Conservation (phyloP, 352 stramenopile genomes). For the Stramenopiles sp. region DNA sequence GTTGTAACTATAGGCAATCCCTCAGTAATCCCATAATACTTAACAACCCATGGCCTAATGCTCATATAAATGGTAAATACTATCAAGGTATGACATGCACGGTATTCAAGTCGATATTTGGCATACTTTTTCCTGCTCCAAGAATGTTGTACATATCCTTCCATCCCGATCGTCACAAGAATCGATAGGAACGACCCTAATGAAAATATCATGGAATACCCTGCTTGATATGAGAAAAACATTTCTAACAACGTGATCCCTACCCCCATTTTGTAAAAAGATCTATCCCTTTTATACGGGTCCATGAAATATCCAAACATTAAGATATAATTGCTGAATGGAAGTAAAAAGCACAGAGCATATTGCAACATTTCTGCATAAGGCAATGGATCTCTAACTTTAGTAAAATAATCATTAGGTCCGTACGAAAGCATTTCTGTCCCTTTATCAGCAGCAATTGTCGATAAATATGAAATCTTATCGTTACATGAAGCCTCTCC, state of each 20-base stretch:
- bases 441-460: neutral
- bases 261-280: neutral
- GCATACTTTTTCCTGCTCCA: neutral
- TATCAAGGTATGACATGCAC: neutral
- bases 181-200: neutral
- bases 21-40: neutral
- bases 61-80: neutral
- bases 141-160: neutral
- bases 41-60: neutral
- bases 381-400: neutral
- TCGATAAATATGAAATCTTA: neutral
- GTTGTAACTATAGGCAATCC: neutral
- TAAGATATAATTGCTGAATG: neutral
- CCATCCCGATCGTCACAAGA: neutral
- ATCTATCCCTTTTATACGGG: neutral
- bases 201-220: conserved; percentile 5
- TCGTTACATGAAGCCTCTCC: neutral
- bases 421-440: neutral
- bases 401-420: neutral
- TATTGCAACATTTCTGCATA: neutral
- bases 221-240: neutral
- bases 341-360: neutral
- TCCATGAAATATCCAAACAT: neutral
- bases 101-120: neutral
- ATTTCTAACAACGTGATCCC: neutral